Conservation (phyloP, 352 stramenopile genomes). For the Globisporangium paddicum region DNA sequence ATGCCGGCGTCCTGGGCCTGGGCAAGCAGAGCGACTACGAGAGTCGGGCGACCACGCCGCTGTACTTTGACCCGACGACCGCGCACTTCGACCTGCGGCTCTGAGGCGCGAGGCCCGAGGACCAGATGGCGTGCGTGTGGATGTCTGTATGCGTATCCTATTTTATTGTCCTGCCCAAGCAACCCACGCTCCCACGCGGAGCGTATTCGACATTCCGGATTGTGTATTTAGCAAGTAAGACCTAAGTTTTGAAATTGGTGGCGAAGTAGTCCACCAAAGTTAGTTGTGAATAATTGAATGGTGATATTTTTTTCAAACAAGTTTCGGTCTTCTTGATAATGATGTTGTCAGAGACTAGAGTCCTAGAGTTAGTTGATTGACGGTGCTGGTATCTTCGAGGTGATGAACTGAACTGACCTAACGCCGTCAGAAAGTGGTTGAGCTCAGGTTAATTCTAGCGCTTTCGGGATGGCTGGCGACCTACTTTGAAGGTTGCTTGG, state of each 20-base stretch:
- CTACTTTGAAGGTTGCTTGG: no score
- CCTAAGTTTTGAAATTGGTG: not conserved
- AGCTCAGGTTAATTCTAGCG: no score
- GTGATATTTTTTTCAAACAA: no score
- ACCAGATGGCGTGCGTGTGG: not conserved
- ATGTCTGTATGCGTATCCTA: not conserved
- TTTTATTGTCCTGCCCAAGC: not conserved
- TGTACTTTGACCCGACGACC: conserved; percentile 16
- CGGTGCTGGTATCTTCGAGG: no score
- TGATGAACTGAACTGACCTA: no score
- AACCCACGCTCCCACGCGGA: not conserved
- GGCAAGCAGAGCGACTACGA: not conserved
- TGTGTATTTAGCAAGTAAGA: not conserved
- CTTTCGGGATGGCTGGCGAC: no score
- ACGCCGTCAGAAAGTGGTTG: no score
- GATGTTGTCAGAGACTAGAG: no score
- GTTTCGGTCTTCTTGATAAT: no score
- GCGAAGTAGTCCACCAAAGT: no score
- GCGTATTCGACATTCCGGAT: not conserved
- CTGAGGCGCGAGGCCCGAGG: not conserved
- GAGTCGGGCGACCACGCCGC: not conserved
- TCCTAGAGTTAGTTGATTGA: no score
- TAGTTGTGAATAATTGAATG: no score
- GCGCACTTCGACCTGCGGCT: conserved; percentile 6
- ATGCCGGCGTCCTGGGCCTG: conserved; percentile 11